These are phyloP conservation scores for Rhinocladiella mackenziei DNA, from an alignment of 2,329 filamentous ascomycete species.

Conservation along the genomic window DNA sequence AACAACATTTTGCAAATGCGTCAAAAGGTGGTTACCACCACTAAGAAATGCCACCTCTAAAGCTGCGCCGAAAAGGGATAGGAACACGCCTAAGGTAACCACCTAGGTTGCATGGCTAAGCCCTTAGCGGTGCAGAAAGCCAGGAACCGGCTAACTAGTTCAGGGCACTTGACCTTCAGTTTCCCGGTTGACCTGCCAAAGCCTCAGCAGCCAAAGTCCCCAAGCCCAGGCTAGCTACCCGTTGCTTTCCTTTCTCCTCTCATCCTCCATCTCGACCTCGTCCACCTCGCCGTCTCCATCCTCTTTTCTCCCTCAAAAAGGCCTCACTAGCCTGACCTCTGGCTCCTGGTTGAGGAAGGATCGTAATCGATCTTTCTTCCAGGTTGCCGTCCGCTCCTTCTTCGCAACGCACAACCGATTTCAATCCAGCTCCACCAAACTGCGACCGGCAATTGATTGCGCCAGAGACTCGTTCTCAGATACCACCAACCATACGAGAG, in stretches of 20 bases:
- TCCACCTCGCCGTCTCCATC: slow-evolving; percentile 30
- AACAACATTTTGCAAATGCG: no score
- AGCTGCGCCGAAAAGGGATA: no score
- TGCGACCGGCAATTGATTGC: slow-evolving; percentile 3
- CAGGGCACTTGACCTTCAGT: slow-evolving; percentile 1
- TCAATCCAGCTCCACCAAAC: neutral
- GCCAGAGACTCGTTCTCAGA: slow-evolving; percentile 10
- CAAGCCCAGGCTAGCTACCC: neutral
- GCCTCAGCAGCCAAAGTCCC: neutral
- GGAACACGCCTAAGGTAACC: no score
- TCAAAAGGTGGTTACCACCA: no score
- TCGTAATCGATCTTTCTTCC: slow-evolving; percentile 28
- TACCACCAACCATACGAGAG: slow-evolving; percentile 6
- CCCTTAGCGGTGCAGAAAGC: no score
- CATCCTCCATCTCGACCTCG: slow-evolving; percentile 36
- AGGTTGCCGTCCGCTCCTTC: slow-evolving; percentile 31
- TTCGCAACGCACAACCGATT: slow-evolving; percentile 10
- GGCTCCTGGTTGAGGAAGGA: slow-evolving; percentile 28
- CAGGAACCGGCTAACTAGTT: no score
- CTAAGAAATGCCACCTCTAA: no score
- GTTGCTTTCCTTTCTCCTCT: slow-evolving; percentile 33
- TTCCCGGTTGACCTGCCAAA: slow-evolving; percentile 6
- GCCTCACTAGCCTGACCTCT: slow-evolving; percentile 17
- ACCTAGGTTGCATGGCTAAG: no score
- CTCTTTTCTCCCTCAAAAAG: slow-evolving; percentile 11